These are phyloP conservation scores for Wickerhamomyces chambardii DNA, from an alignment of 805 yeast genomes.

Conservation along the genomic window DNA sequence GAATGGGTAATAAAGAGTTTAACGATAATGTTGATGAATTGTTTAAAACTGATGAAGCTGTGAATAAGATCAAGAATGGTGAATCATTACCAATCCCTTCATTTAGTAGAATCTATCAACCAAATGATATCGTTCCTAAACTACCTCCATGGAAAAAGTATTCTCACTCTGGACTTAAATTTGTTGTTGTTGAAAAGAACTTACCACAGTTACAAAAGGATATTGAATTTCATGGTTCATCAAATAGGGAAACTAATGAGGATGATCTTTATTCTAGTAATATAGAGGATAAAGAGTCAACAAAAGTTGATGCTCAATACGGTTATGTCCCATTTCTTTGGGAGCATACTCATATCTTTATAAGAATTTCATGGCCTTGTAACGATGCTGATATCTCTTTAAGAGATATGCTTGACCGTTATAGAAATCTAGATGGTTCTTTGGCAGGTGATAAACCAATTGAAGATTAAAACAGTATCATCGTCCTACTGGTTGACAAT, in stretches of 20 bases:
- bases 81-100: conserved; percentile 11
- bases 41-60: conserved; percentile 30
- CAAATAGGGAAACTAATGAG: conserved; percentile 3
- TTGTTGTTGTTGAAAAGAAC: conserved; percentile 22
- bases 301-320: neutral
- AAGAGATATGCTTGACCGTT: neutral
- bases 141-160: conserved; percentile 40
- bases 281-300: neutral
- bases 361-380: conserved; percentile 15
- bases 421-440: too few relatives aligned
- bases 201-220: conserved; percentile 22
- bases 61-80: conserved; percentile 22
- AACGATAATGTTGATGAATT: conserved; percentile 41
- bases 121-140: conserved; percentile 48
- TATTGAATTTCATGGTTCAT: conserved; percentile 9
- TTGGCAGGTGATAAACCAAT: neutral
- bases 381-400: conserved; percentile 3
- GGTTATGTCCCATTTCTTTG: neutral
- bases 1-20: conserved; percentile 46
- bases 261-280: conserved; percentile 4
- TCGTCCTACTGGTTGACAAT: too few relatives aligned
- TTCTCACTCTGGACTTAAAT: conserved; percentile 24
- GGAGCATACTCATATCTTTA: conserved; percentile 11
- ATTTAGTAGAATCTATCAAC: conserved; percentile 46
- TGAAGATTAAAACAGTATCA: too few relatives aligned